phyloP scores from a whole-genome alignment of 2,329 filamentous ascomycete genomes.

The Lojkania enalia region DNA sequence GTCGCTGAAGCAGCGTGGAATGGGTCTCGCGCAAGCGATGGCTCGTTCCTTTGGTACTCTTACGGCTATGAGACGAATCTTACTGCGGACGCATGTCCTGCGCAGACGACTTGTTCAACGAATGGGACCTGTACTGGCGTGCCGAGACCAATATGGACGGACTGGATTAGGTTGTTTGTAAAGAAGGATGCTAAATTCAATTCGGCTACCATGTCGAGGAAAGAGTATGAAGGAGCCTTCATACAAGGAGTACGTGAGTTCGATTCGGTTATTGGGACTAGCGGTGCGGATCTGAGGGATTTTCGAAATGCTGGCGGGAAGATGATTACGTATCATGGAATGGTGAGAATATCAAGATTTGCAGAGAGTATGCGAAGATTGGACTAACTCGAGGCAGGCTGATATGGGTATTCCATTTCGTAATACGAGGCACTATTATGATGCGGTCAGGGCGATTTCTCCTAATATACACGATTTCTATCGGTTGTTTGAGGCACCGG shows the following conservation, averaged over 20 bases:
- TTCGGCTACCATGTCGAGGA: background rate
- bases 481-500: constrained; percentile 36
- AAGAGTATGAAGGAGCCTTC: background rate
- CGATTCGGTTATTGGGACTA: background rate
- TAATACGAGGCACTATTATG: constrained; percentile 11
- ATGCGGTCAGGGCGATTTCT: background rate
- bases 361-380: background rate
- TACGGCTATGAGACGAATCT: constrained; percentile 15
- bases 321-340: constrained; percentile 29
- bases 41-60: constrained; percentile 21
- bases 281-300: constrained; percentile 20
- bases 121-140: constrained; percentile 14
- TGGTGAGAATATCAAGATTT: constrained; percentile 4
- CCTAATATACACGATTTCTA: constrained; percentile 28
- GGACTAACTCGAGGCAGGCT: background rate
- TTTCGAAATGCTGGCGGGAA: constrained; percentile 27
- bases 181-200: constrained; percentile 13
- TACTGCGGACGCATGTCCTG: constrained; percentile 9
- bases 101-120: constrained; percentile 12
- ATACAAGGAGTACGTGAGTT: background rate
- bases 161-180: constrained; percentile 15
- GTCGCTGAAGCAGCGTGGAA: constrained; percentile 23
- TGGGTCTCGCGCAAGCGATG: constrained; percentile 16
- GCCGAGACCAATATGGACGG: background rate
- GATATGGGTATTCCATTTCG: constrained; percentile 18